phyloP scores from a whole-genome alignment of 768 basidiomycete species.

The Crucibulum laeve region DNA sequence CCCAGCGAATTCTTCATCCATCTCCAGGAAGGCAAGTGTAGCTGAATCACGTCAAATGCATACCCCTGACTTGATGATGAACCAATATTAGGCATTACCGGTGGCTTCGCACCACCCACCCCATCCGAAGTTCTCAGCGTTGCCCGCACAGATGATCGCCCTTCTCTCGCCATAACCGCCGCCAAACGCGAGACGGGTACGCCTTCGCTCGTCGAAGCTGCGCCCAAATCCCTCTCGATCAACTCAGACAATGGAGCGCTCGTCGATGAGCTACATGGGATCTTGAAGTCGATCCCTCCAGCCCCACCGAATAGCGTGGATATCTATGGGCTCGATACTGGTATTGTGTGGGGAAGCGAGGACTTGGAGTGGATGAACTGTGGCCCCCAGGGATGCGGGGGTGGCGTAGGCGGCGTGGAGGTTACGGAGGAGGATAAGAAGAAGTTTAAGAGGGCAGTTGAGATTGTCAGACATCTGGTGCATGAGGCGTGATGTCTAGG shows the following conservation, averaged over 20 bases:
- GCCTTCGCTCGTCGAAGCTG: slow-evolving; percentile 32
- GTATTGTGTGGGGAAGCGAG: slow-evolving; percentile 56
- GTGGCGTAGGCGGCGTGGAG: slow-evolving; percentile 41
- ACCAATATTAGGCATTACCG: slow-evolving; percentile 63
- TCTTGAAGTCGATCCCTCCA: slow-evolving; percentile 59
- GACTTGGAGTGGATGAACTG: slow-evolving; percentile 61
- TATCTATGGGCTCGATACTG: slow-evolving; percentile 66
- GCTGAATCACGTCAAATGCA: no score
- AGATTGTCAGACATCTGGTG: slow-evolving; percentile 55
- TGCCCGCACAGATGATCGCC: slow-evolving; percentile 29
- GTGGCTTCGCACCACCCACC: slow-evolving; percentile 71
- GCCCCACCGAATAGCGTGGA: slow-evolving; percentile 59
- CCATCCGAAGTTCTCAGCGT: slow-evolving; percentile 53
- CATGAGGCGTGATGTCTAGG: slow-evolving; percentile 23
- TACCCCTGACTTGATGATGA: not conserved
- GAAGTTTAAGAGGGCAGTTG: slow-evolving; percentile 68
- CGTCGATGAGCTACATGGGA: slow-evolving; percentile 53
- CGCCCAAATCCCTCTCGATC: slow-evolving; percentile 35
- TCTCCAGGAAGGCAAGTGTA: slow-evolving; percentile 53
- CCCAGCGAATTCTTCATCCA: slow-evolving; percentile 50
- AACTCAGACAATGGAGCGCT: slow-evolving; percentile 30
- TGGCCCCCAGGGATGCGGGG: slow-evolving; percentile 56
- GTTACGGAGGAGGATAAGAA: slow-evolving; percentile 57
- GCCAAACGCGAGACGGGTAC: slow-evolving; percentile 46
- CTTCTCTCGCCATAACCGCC: slow-evolving; percentile 38